Percentiles rank a stretch among this genome's conserved stretches.
Conservation (phyloP, 441 rosid genomes). For the Jatropha multifida region DNA sequence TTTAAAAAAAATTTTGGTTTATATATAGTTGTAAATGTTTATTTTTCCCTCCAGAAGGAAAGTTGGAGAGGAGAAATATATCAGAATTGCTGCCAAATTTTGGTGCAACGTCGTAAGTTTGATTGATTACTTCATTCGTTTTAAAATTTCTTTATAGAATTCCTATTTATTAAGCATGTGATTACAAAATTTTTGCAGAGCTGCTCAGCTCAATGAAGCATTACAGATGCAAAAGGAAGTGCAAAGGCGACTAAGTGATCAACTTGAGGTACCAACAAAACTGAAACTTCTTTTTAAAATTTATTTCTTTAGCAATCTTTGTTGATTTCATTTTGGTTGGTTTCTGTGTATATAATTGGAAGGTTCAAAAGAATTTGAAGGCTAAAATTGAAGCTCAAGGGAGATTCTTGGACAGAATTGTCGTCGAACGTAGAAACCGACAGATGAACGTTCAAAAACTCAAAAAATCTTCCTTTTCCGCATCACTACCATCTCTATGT, state of each 20-base stretch:
- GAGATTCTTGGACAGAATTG: slow-evolving; percentile 44
- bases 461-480: slow-evolving; percentile 26
- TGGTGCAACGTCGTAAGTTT: slow-evolving; percentile 40
- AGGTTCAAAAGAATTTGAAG: slow-evolving; percentile 55
- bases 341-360: not conserved
- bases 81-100: slow-evolving; percentile 62
- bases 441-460: slow-evolving; percentile 19
- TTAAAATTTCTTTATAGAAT: not conserved
- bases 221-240: slow-evolving; percentile 45
- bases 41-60: slow-evolving; percentile 34
- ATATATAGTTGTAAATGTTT: not conserved
- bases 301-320: not conserved
- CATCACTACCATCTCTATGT: slow-evolving; percentile 47
- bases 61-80: slow-evolving; percentile 46
- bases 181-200: slow-evolving; percentile 28
- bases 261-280: slow-evolving; percentile 37
- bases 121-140: slow-evolving; percentile 8
- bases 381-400: slow-evolving; percentile 51
- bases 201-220: slow-evolving; percentile 58
- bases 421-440: slow-evolving; percentile 31
- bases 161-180: not conserved
- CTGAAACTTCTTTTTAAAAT: not conserved
- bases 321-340: too few species aligned
- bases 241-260: slow-evolving; percentile 39
- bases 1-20: not conserved